A percentile compares a stretch with the other conserved stretches of the same genome.
Evolutionary conservation across 306 rosid genomes (phyloP).

Genomic region (Lathyrus aphaca): DNA sequence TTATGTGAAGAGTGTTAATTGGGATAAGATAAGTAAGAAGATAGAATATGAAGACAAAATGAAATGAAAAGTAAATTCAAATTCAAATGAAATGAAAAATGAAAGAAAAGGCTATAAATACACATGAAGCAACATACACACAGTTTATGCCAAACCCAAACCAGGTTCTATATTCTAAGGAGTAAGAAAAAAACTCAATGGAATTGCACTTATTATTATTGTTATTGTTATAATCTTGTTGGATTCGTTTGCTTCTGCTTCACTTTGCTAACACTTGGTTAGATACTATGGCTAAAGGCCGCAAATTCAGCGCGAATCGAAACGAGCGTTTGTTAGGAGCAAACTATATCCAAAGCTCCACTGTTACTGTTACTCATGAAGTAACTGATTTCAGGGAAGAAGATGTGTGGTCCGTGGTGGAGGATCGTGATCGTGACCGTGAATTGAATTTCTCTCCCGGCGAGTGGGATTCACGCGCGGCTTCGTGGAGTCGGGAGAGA

Average conservation of each 20-base stretch:
- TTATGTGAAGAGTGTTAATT: slow-evolving; percentile 1
- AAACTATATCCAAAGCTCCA: slow-evolving; percentile 44
- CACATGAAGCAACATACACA: slow-evolving; percentile 10
- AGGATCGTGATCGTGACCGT: slow-evolving; percentile 37
- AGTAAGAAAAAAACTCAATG: slow-evolving; percentile 2
- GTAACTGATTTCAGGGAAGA: slow-evolving; percentile 73
- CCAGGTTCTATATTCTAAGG: slow-evolving; percentile 20
- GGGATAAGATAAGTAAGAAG: slow-evolving; percentile 11
- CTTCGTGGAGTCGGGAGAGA: slow-evolving; percentile 40
- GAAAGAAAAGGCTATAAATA: slow-evolving; percentile 58
- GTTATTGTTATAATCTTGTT: not conserved
- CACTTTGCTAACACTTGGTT: slow-evolving; percentile 7
- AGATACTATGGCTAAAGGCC: slow-evolving; percentile 75
- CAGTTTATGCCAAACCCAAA: slow-evolving; percentile 49
- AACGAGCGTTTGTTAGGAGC: slow-evolving; percentile 77
- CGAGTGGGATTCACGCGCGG: slow-evolving; percentile 46
- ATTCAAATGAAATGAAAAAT: slow-evolving; percentile 74
- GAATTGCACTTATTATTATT: not conserved
- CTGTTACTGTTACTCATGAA: slow-evolving; percentile 32
- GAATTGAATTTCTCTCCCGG: slow-evolving; percentile 8
- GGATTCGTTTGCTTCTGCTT: not conserved
- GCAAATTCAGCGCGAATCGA: slow-evolving; percentile 61
- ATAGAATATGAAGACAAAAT: slow-evolving; percentile 54
- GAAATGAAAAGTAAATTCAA: slow-evolving; percentile 72
- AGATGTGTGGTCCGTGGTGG: slow-evolving; percentile 72